Base-by-base conservation (phyloP, 441 rosid species). In the Erodium texanum region DNA sequence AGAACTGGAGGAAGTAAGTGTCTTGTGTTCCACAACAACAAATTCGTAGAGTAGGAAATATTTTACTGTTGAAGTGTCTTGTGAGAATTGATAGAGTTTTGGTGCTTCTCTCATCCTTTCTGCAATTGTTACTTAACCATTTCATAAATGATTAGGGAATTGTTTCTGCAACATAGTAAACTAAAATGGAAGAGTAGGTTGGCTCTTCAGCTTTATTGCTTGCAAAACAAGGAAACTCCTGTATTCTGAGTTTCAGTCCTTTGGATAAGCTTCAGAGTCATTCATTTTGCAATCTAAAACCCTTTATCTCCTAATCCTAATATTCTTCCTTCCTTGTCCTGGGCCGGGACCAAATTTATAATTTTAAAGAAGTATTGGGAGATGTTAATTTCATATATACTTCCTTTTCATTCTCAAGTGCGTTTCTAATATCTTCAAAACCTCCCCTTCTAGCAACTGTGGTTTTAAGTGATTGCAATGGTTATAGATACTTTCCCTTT, bases 1-100 rank as follows among this genome's bases (percentile, higher is more conserved):
- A 69, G 99, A 94, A 89, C 88, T 94, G 80, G 97, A 94, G 75
- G 99, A 92, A 79, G 99, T 94, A 85, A 56, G 87, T 74, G 58
- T 64, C 58, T 50, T 50, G 2, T n/a, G 58, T n/a, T 15, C 18
- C 18, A n/a, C 45, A 7, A 38, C 58, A 16, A 50, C 58, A n/a
- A 15, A n/a, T 50, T 50, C n/a, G 58, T 50, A 8, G 8, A 50
- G n/a, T 50, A 50, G 18, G 58, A 50, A 50, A 50, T 50, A 50
- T 50, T 50, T 50, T 4, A 19, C 18, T 2, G 58, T n/a, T 50
- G 58, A 50, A n/a, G 1, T 5, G 7, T n/a, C n/a, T 50, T n/a
- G 7, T 50, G 20, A 50, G 12, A 50, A 50, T 50, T 18, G 18
- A 15, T 50, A 5, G 58, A n/a, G 58, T 50, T 50, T 15, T 15